Evolutionary conservation across 257 asterid genomes (phyloP).

Genomic region (Parsonsia alboflavescens): DNA sequence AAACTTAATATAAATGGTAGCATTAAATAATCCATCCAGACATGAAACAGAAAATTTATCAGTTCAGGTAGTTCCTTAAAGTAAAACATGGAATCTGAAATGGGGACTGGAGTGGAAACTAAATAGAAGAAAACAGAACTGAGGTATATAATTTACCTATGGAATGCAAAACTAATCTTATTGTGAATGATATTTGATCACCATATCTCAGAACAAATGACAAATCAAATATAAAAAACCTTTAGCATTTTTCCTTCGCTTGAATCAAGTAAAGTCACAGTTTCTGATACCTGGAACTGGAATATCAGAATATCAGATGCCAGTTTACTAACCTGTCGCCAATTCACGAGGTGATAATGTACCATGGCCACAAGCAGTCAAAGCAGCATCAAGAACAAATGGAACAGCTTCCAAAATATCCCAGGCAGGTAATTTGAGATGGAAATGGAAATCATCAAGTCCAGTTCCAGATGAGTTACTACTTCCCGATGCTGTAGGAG

Average conservation of each 20-base stretch:
- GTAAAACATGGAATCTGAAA: not conserved
- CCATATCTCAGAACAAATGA: not conserved
- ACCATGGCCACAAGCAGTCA: slow-evolving; percentile 91
- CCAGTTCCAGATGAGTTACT: slow-evolving; percentile 69
- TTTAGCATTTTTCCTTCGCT: no score
- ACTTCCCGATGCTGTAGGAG: slow-evolving; percentile 77
- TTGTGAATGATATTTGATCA: not conserved
- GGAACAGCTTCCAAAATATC: slow-evolving; percentile 97
- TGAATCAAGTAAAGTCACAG: not conserved
- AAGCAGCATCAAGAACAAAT: slow-evolving; percentile 95
- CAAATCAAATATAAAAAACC: not conserved
- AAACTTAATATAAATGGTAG: slow-evolving; percentile 13
- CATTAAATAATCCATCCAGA: slow-evolving; percentile 4
- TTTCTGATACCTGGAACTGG: not conserved
- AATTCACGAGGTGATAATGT: slow-evolving; percentile 88
- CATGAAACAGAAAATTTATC: not conserved
- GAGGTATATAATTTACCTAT: not conserved
- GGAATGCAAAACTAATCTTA: not conserved
- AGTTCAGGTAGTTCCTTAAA: not conserved
- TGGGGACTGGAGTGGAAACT: not conserved
- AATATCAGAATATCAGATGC: not conserved
- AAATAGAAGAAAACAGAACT: not conserved
- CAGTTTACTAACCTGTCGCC: slow-evolving; percentile 66
- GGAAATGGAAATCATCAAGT: slow-evolving; percentile 51
- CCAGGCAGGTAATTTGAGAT: slow-evolving; percentile 93